phyloP scores from a whole-genome alignment of 1,139 yeast species.

The Casaregolazyma lundiana region DNA sequence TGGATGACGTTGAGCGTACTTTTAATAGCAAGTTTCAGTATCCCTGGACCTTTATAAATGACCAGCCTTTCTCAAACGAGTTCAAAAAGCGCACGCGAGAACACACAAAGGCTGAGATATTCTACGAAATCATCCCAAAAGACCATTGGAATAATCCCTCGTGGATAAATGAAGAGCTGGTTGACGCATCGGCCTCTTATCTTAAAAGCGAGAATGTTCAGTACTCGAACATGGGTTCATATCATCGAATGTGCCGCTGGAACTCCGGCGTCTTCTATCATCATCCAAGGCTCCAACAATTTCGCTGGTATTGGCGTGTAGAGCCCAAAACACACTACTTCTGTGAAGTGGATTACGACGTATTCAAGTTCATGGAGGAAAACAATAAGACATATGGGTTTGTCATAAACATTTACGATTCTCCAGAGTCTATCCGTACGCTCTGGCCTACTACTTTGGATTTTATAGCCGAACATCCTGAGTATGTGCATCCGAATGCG shows the following conservation, averaged over 20 bases:
- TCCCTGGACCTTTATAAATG: constrained; percentile 80
- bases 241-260: constrained; percentile 76
- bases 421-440: constrained; percentile 54
- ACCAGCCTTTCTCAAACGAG: constrained; percentile 54
- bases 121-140: constrained; percentile 50
- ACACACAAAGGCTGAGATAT: constrained; percentile 47
- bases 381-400: constrained; percentile 66
- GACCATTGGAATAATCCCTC: constrained; percentile 64
- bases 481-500: constrained; percentile 61
- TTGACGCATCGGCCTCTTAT: constrained; percentile 41
- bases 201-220: constrained; percentile 47
- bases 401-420: constrained; percentile 61
- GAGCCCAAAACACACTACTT: constrained; percentile 71
- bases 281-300: constrained; percentile 53
- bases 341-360: constrained; percentile 67
- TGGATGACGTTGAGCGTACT: constrained; percentile 52
- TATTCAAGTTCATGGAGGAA: constrained; percentile 66
- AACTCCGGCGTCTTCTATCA: constrained; percentile 61
- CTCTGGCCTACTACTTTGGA: constrained; percentile 67
- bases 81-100: constrained; percentile 45
- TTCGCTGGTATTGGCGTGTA: constrained; percentile 69
- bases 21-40: constrained; percentile 69
- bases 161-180: constrained; percentile 42
- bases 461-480: constrained; percentile 52
- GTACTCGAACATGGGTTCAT: constrained; percentile 56